phyloP scores from a whole-genome alignment of 768 basidiomycete species.

The Termitomyces sp. region DNA sequence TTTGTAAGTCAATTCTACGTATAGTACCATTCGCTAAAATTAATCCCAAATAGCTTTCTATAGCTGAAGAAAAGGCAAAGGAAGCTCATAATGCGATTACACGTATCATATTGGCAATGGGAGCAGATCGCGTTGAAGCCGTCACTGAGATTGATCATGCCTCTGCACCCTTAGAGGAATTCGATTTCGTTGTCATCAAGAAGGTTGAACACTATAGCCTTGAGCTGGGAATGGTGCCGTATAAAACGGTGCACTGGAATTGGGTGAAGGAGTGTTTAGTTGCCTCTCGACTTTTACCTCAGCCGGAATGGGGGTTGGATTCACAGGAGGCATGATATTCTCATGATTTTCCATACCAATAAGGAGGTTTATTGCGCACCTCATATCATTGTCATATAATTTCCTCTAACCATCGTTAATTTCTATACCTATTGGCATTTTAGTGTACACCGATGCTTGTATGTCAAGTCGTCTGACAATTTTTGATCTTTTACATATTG shows the following conservation, averaged over 20 bases:
- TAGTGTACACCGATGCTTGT: not conserved
- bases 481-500: too few species aligned
- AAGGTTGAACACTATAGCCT: constrained; percentile 31
- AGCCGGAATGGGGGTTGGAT: constrained; percentile 22
- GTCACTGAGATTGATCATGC: constrained; percentile 43
- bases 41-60: constrained; percentile 15
- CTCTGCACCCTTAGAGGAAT: constrained; percentile 28
- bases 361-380: not conserved
- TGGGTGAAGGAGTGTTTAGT: constrained; percentile 82
- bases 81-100: constrained; percentile 43
- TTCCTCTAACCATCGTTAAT: not conserved
- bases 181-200: constrained; percentile 62
- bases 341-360: not conserved
- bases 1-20: constrained; percentile 9
- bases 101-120: constrained; percentile 74
- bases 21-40: constrained; percentile 6
- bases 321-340: constrained; percentile 14
- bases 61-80: constrained; percentile 26
- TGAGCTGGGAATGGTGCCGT: constrained; percentile 15
- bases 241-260: constrained; percentile 42
- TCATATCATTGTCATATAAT: not conserved
- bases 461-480: not conserved
- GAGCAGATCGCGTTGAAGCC: constrained; percentile 66
- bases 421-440: not conserved
- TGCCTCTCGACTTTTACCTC: constrained; percentile 45